Evolutionary conservation across 2,329 filamentous ascomycete species (phyloP).

Genomic region (Diaporthe ilicicola): DNA sequence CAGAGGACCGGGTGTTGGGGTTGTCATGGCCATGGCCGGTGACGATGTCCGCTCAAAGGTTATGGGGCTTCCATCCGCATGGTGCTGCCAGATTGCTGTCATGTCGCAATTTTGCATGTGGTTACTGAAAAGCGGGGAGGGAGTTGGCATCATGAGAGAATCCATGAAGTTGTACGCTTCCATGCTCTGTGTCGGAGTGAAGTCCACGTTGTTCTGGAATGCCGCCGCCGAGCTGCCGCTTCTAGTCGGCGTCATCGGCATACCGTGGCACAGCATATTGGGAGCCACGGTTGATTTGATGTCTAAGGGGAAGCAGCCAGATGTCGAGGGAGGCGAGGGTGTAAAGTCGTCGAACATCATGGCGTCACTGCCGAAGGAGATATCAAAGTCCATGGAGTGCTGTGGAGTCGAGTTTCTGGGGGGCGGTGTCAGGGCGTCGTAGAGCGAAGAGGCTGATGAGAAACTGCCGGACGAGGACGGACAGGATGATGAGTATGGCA

Average conservation of each 20-base stretch:
- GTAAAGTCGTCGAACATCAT: conserved; percentile 31
- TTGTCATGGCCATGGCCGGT: conserved; percentile 25
- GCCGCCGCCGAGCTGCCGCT: conserved; percentile 3
- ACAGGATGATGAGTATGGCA: conserved; percentile 30
- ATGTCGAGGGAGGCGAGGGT: conserved; percentile 23
- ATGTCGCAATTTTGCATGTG: conserved; percentile 25
- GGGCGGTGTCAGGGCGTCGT: conserved; percentile 31
- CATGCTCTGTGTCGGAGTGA: conserved; percentile 29
- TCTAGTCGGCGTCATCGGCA: conserved; percentile 30
- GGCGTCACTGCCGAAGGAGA: conserved; percentile 10
- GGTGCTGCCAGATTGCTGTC: conserved; percentile 30
- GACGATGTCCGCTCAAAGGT: conserved; percentile 30
- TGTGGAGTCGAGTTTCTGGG: conserved; percentile 30
- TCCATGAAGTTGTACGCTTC: conserved; percentile 24
- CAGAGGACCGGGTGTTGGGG: conserved; percentile 24
- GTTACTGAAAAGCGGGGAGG: conserved; percentile 25
- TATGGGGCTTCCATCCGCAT: conserved; percentile 28
- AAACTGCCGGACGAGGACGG: conserved; percentile 31
- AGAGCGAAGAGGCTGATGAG: conserved; percentile 32
- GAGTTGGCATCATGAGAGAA: conserved; percentile 27
- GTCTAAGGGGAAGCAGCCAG: conserved; percentile 27
- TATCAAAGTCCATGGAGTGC: conserved; percentile 28
- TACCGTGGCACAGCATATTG: conserved; percentile 25
- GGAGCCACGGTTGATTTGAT: conserved; percentile 31
- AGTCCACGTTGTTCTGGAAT: conserved; percentile 24